These are phyloP conservation scores for Kodamaea leandrae DNA, from an alignment of 805 yeast genomes.

Conservation along the genomic window DNA sequence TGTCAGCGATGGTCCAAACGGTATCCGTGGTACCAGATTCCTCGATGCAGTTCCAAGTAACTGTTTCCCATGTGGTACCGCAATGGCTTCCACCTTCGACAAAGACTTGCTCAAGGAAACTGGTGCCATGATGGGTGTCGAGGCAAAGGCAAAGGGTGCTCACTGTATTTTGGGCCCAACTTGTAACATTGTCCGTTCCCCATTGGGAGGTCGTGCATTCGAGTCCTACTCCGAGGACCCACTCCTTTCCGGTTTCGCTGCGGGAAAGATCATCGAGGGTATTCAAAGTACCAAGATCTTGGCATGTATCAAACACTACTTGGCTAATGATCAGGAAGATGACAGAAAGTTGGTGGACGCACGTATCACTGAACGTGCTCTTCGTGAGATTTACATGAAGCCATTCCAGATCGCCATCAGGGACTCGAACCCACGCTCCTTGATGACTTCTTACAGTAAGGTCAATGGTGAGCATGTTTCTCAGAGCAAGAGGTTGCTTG, in stretches of 20 bases:
- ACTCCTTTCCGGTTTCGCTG: slow-evolving; percentile 41
- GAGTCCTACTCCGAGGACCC: slow-evolving; percentile 67
- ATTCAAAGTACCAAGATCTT: slow-evolving; percentile 50
- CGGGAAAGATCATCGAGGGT: slow-evolving; percentile 53
- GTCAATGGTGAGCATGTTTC: slow-evolving; percentile 60
- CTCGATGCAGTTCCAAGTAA: slow-evolving; percentile 53
- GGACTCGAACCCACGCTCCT: slow-evolving; percentile 49
- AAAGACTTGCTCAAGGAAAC: slow-evolving; percentile 46
- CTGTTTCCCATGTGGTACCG: slow-evolving; percentile 63
- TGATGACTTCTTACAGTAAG: slow-evolving; percentile 65
- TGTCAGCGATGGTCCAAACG: slow-evolving; percentile 59
- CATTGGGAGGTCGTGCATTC: slow-evolving; percentile 61
- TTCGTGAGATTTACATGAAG: slow-evolving; percentile 61
- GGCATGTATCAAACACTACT: slow-evolving; percentile 62
- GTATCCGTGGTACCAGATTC: slow-evolving; percentile 57
- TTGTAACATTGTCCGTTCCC: slow-evolving; percentile 53
- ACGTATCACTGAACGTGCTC: slow-evolving; percentile 54
- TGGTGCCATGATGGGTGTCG: slow-evolving; percentile 53
- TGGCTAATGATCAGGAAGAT: slow-evolving; percentile 61
- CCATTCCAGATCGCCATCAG: slow-evolving; percentile 62
- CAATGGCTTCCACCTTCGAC: slow-evolving; percentile 55
- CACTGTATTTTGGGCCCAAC: slow-evolving; percentile 49
- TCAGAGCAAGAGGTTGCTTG: slow-evolving; percentile 42
- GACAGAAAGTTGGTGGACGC: slow-evolving; percentile 50
- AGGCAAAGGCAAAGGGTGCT: slow-evolving; percentile 53